Conservation (phyloP, 306 rosid genomes). For the Glycine tomentella region DNA sequence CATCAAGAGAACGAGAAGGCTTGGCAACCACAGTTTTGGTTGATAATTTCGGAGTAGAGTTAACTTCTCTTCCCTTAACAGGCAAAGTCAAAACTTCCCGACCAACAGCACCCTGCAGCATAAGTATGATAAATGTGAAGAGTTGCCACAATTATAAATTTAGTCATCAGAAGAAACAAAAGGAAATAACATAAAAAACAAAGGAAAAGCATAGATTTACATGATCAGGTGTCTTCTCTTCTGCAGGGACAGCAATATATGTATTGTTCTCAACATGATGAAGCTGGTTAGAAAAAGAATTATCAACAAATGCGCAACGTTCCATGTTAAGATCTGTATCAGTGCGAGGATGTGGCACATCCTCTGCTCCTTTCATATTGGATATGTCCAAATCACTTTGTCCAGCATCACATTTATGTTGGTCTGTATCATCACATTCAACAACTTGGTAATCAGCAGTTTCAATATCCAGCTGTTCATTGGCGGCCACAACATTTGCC, state of each 20-base stretch:
- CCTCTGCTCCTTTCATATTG: constrained; percentile 49
- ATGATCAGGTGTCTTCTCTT: constrained; percentile 44
- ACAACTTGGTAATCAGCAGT: constrained; percentile 39
- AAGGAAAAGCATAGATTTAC: constrained; percentile 47
- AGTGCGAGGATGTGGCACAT: constrained; percentile 38
- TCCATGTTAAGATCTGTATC: constrained; percentile 36
- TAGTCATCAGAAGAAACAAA: constrained; percentile 23
- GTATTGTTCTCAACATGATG: constrained; percentile 49
- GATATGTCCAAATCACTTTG: constrained; percentile 47
- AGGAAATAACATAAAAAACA: constrained; percentile 31
- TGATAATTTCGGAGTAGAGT: constrained; percentile 52
- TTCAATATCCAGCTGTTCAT: constrained; percentile 46
- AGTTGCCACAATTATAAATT: neutral
- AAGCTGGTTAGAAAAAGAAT: constrained; percentile 44
- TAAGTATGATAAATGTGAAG: constrained; percentile 27
- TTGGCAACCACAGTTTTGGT: constrained; percentile 45
- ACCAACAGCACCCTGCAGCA: constrained; percentile 55
- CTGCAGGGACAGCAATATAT: constrained; percentile 40
- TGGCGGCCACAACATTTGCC: constrained; percentile 26
- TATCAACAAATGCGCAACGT: constrained; percentile 36
- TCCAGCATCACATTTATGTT: constrained; percentile 36
- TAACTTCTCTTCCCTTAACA: constrained; percentile 49
- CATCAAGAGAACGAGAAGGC: constrained; percentile 43
- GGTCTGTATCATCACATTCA: constrained; percentile 39
- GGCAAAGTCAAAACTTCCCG: constrained; percentile 52